phyloP scores from a whole-genome alignment of 192 early-diverging fungal genomes.

The Dispira parvispora region DNA sequence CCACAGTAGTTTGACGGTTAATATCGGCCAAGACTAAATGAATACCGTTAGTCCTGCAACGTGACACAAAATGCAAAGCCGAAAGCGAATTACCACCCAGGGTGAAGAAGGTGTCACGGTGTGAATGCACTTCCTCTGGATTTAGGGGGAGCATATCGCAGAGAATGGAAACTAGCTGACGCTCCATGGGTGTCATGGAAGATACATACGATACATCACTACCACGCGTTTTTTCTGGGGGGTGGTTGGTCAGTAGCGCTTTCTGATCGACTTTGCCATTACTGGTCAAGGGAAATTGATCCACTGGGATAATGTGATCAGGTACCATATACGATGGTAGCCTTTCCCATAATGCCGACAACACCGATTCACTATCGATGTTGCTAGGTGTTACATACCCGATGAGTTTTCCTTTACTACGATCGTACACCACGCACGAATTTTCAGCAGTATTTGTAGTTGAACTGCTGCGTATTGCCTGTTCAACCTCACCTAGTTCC shows the following conservation, averaged over 20 bases:
- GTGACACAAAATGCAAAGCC: background rate
- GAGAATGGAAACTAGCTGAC: background rate
- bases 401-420: conserved; percentile 24
- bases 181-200: background rate
- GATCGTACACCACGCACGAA: conserved; percentile 5
- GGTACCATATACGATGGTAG: conserved; percentile 53
- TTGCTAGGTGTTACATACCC: conserved; percentile 33
- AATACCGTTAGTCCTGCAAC: background rate
- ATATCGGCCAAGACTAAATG: background rate
- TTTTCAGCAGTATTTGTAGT: background rate
- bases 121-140: background rate
- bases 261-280: background rate
- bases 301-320: conserved; percentile 6
- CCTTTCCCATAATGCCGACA: conserved; percentile 25
- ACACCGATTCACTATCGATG: conserved; percentile 18
- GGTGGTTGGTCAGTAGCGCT: background rate
- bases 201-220: background rate
- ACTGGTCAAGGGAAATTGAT: background rate
- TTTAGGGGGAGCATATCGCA: background rate
- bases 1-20: background rate
- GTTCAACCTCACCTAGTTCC: conserved; percentile 19
- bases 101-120: background rate
- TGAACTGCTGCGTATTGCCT: background rate
- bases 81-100: conserved; percentile 3
- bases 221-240: background rate